Percentiles rank a stretch among this genome's conserved stretches.
Conservation (phyloP, 2,329 filamentous ascomycete species). For the Botrytis pseudocinerea region DNA sequence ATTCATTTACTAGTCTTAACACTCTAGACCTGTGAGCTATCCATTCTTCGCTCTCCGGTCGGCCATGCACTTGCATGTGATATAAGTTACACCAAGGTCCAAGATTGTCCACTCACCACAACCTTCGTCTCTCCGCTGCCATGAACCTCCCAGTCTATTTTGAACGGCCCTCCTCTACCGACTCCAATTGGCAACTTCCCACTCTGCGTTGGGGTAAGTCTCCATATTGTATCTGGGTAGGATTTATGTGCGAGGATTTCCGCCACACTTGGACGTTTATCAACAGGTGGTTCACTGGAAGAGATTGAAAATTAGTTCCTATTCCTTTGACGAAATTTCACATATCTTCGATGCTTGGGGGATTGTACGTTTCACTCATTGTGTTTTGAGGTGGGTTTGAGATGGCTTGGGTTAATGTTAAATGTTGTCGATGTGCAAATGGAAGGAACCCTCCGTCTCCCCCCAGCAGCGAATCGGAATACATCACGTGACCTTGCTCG, state of each 20-base stretch:
- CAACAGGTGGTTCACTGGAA: slow-evolving; percentile 16
- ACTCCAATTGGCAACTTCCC: slow-evolving; percentile 66
- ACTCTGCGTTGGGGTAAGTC: slow-evolving; percentile 63
- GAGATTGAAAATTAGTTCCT: background rate
- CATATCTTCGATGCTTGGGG: background rate
- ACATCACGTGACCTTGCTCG: background rate
- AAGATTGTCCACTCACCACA: slow-evolving; percentile 52
- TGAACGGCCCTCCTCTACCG: slow-evolving; percentile 70
- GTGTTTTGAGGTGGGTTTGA: background rate
- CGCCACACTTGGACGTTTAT: slow-evolving; percentile 47
- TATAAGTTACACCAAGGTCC: background rate
- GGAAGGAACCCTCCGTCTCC: background rate
- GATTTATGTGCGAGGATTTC: slow-evolving; percentile 66
- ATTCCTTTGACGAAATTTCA: background rate
- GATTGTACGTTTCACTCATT: slow-evolving; percentile 10
- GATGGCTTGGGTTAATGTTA: background rate
- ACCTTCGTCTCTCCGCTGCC: slow-evolving; percentile 71
- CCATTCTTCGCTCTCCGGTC: slow-evolving; percentile 15
- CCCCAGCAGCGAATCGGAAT: background rate
- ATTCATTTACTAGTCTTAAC: background rate
- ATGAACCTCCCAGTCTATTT: slow-evolving; percentile 79
- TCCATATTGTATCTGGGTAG: slow-evolving; percentile 66
- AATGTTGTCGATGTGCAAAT: background rate
- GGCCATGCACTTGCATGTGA: background rate
- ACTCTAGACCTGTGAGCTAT: background rate